Evolutionary conservation across 495 filamentous ascomycete species (phyloP), one percentile per base, ranked within the genome.

Genomic region (Talaromyces nanjingensis): DNA sequence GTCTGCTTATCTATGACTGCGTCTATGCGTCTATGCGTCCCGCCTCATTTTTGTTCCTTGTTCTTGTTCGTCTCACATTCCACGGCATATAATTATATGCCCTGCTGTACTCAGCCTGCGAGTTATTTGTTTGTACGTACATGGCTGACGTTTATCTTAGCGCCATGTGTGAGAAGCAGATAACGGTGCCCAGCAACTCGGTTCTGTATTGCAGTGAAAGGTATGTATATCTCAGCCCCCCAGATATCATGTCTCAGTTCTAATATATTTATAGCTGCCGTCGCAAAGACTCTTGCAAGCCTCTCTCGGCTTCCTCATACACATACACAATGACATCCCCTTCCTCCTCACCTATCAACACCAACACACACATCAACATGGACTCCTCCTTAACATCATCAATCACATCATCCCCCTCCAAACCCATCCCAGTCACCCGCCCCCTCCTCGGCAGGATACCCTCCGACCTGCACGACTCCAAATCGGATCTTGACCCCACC

Each of bases 101-200:
- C 56, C 33, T 37, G n/a, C n/a, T 66, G 7, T 22, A 4, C 47
- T 9, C 20, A 52, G 49, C 18, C 49, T 54, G 49, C 49, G 24
- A 54, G 18, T 54, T 54, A 22, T 25, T 54, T 56, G 14, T 53
- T 42, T 68, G 16, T 22, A 24, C 6, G 66, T 62, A 52, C 60
- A 31, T 53, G 60, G 25, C 60, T 62, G 42, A 62, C 60, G 27
- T 57, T 37, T 6, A 34, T 67, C 60, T 69, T 71, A 87, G 86
- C 68, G 78, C 83, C 55, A 83, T 83, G 70, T 91, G 87, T 73
- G 83, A 87, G 65, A 84, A 83, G 70, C 88, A 90, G 71, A 88
- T 89, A 62, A 78, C 83, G 18, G 79, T 84, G 39, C 89, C 88
- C 42, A 81, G 85, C 71, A 82, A 83, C 66, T 80, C 79, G 12